Evolutionary conservation across 208 protist species (phyloP).

Genomic region (Trichomonas vaginalis): DNA sequence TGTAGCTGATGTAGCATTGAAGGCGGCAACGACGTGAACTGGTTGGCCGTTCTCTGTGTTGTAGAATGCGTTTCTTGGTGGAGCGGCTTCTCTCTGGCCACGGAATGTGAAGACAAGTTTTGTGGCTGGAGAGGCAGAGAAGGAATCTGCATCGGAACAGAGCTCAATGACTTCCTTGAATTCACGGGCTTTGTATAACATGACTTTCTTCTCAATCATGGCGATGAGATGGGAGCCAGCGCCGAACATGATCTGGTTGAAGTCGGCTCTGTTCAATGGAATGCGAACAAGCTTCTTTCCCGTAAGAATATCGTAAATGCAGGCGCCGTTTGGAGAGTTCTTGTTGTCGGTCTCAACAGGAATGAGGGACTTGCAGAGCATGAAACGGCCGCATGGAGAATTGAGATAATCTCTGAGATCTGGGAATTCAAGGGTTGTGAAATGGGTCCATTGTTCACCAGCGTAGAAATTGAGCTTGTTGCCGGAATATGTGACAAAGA

Average conservation of each 20-base stretch:
- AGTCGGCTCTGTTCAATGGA: not conserved
- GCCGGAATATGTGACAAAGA: not conserved
- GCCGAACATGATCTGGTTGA: not conserved
- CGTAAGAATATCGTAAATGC: not conserved
- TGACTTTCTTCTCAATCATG: not conserved
- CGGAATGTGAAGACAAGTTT: not conserved
- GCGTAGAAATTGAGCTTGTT: not conserved
- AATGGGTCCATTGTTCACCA: not conserved
- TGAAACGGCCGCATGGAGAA: not conserved
- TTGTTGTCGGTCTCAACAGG: not conserved
- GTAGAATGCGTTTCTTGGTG: not conserved
- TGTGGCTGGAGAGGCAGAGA: not conserved
- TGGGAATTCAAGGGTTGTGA: not conserved
- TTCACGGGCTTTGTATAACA: not conserved
- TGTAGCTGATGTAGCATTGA: not conserved
- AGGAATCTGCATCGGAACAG: not conserved
- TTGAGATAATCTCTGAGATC: not conserved
- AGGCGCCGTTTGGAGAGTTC: not conserved
- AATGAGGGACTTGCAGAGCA: not conserved
- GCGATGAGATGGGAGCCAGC: not conserved
- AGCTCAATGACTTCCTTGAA: not conserved
- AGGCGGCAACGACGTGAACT: not conserved
- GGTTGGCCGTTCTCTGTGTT: not conserved
- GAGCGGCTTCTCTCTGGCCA: not conserved
- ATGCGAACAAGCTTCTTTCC: not conserved